Base-by-base conservation (phyloP, 2,329 filamentous ascomycete species). In the Aschersonia sp. region DNA sequence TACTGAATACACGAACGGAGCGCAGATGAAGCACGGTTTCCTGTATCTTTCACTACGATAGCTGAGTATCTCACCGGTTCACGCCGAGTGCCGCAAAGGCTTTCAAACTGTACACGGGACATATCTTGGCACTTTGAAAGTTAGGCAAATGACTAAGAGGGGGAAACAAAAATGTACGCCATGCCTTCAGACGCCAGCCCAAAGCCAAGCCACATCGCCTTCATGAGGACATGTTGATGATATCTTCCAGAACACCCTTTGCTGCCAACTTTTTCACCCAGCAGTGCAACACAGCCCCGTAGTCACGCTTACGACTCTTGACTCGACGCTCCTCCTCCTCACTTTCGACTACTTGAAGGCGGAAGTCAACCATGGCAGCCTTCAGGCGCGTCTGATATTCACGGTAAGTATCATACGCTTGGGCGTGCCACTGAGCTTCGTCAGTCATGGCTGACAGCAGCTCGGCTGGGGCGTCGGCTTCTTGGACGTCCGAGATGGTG, bases 261-360 rank as follows among this genome's bases (percentile, higher is more conserved):
- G 80, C 77, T 1, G 83, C 83, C 49, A 94, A 70, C 51, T 75
- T 77, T 53, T 74, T 73, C 43, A 89, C 63, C 80, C 85, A 91
- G 40, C 65, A 69, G 55, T 85, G 78, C 29, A 91, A 71, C 1
- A 80, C 77, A 1, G 79, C 77, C 0, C 77, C 80, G 57, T 85
- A 85, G 57, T 94, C 85, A 56, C 78, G 74, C 56, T 75, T 74
- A 2, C 80, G 68, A 31, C 72, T 72, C 29, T 66, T 64, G 3
- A 79, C 75, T 44, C 73, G 71, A 44, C 69, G 63, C 29, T 74
- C 67, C 49, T 78, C 75, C 9, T 71, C 69, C 2, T 64, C 65
- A 40, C 72, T 64, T 10, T 55, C 54, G 5, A 62, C 60, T 35
- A 69, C 54, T 56, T 81, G 77, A n/a, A 67, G 65, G 12, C 68